Conservation (phyloP, 1,139 yeast species). For the Saccharomyces hybrid region DNA sequence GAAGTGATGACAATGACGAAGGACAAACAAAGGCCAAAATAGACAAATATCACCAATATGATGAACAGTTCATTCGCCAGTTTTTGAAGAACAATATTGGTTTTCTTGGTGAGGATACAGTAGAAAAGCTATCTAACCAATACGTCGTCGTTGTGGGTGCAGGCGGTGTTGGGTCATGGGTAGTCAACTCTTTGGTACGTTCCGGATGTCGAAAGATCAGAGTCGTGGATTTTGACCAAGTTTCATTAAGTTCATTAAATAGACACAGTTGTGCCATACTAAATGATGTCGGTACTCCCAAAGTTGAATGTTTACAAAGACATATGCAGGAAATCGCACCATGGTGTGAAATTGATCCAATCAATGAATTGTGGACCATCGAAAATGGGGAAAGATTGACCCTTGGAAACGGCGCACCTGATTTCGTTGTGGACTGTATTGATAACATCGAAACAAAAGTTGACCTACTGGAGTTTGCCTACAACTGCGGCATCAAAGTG, state of each 20-base stretch:
- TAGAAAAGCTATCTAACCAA: constrained; percentile 64
- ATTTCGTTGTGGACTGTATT: constrained; percentile 83
- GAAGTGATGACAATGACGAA: constrained; percentile 1
- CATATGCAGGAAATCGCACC: constrained; percentile 73
- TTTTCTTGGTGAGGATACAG: constrained; percentile 78
- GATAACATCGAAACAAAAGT: constrained; percentile 94
- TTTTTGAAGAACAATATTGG: constrained; percentile 91
- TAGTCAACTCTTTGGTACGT: constrained; percentile 80
- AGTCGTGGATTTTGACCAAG: constrained; percentile 91
- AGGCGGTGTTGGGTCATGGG: constrained; percentile 98
- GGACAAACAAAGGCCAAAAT: constrained; percentile 7
- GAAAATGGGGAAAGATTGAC: constrained; percentile 56
- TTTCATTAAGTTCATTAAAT: constrained; percentile 80
- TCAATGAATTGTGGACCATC: constrained; percentile 68
- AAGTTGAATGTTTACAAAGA: constrained; percentile 66
- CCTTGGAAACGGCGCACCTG: constrained; percentile 49
- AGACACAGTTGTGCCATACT: constrained; percentile 89
- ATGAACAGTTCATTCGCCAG: constrained; percentile 75
- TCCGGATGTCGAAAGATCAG: constrained; percentile 77
- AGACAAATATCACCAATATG: constrained; percentile 33
- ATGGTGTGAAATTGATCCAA: constrained; percentile 76
- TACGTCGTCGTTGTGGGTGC: constrained; percentile 85
- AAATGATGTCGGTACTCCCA: constrained; percentile 82
- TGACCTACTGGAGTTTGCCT: constrained; percentile 70
- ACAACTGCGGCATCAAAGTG: constrained; percentile 50